phyloP scores from a whole-genome alignment of 768 basidiomycete species.

The Dacryopinax spathularia region DNA sequence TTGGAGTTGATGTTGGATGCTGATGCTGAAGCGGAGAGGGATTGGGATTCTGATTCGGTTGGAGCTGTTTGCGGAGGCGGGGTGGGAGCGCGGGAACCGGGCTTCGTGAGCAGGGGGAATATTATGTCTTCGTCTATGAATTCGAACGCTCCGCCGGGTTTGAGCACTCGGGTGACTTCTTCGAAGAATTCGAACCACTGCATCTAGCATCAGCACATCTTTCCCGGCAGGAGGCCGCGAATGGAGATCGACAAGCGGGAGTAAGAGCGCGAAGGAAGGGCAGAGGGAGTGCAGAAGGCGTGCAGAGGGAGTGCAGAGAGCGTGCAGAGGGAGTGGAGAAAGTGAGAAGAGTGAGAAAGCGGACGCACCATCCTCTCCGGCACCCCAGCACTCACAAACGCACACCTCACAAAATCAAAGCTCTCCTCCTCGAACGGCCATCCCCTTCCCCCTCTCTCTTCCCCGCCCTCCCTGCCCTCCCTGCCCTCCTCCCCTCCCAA shows the following conservation, averaged over 20 bases:
- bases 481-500: no score
- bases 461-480: no score
- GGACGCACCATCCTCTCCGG: not conserved
- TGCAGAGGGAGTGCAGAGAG: no score
- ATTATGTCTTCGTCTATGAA: not conserved
- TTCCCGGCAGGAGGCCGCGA: no score
- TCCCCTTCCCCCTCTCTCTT: no score
- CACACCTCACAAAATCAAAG: not conserved
- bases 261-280: no score
- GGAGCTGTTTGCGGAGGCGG: not conserved
- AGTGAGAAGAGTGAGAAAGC: not conserved
- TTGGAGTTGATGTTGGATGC: no score
- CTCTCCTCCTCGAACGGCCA: not conserved
- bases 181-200: constrained; percentile 1
- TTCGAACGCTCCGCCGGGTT: not conserved
- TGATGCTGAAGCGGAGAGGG: not conserved
- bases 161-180: not conserved
- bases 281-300: no score
- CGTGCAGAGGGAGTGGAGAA: no score
- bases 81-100: not conserved
- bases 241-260: no score
- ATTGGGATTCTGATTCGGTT: not conserved
- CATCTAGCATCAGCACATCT: not conserved
- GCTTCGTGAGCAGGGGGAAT: not conserved
- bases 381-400: not conserved